Evolutionary conservation across 192 early-diverging fungal genomes (phyloP).

Genomic region (Dissophora ornata): DNA sequence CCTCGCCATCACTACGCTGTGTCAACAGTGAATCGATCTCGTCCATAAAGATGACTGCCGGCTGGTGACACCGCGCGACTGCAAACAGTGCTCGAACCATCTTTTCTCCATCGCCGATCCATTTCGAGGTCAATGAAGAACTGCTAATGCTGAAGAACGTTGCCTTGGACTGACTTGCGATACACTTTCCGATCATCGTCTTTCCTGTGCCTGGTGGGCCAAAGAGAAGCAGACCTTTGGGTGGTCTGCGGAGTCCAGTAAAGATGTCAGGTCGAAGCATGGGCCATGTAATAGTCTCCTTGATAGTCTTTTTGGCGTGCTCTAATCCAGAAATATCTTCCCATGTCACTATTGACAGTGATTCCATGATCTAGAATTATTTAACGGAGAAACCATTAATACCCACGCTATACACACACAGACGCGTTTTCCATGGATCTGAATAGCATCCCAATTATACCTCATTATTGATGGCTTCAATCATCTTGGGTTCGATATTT

Average conservation of each 20-base stretch:
- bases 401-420: too few relatives aligned
- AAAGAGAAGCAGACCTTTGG: slow-evolving; percentile 88
- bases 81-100: slow-evolving; percentile 94
- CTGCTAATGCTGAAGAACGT: slow-evolving; percentile 94
- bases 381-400: too few relatives aligned
- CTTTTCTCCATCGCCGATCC: slow-evolving; percentile 96
- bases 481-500: slow-evolving; percentile 90
- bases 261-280: slow-evolving; percentile 83
- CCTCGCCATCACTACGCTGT: slow-evolving; percentile 88
- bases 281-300: slow-evolving; percentile 86
- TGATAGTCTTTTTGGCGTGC: slow-evolving; percentile 83
- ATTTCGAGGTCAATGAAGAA: slow-evolving; percentile 93
- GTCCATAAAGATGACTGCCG: slow-evolving; percentile 92
- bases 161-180: slow-evolving; percentile 85
- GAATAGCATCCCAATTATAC: slow-evolving; percentile 30
- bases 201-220: slow-evolving; percentile 92
- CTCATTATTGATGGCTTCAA: slow-evolving; percentile 91
- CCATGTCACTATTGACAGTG: slow-evolving; percentile 72
- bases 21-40: slow-evolving; percentile 95
- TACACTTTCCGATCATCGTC: slow-evolving; percentile 91
- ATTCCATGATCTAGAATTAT: slow-evolving; percentile 74
- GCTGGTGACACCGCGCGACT: slow-evolving; percentile 87
- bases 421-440: too few relatives aligned
- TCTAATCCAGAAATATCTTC: slow-evolving; percentile 87
- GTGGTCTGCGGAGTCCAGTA: slow-evolving; percentile 81